Percentiles rank a stretch among this genome's conserved stretches.
Evolutionary conservation across 371 early-diverging fungal species (phyloP).

Genomic region (Apophysomyces variabilis): DNA sequence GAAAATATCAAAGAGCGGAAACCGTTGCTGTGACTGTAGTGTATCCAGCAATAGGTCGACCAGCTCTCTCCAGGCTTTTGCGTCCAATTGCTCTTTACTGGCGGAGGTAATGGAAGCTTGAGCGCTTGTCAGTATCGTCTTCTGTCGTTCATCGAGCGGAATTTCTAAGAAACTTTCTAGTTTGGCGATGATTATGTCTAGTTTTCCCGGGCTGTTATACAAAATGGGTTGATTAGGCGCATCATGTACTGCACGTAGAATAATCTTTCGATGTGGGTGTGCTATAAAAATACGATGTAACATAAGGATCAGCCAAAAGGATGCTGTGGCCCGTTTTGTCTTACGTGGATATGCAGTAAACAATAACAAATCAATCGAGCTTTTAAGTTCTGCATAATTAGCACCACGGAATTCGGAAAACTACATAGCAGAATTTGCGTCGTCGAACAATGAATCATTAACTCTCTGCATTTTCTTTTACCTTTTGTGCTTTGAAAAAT

Average conservation of each 20-base stretch:
- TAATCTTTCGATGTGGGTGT: conserved; percentile 65
- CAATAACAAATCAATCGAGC: conserved; percentile 62
- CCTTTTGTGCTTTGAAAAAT: conserved; percentile 62
- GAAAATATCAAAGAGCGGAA: conserved; percentile 72
- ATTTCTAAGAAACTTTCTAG: conserved; percentile 46
- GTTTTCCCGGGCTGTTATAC: conserved; percentile 53
- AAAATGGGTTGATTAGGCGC: conserved; percentile 58
- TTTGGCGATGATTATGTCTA: conserved; percentile 66
- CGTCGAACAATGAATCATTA: neutral
- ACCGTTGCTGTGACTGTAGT: conserved; percentile 56
- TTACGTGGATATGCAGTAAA: conserved; percentile 75
- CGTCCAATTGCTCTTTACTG: conserved; percentile 10
- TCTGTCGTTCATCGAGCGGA: conserved; percentile 31
- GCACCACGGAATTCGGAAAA: conserved; percentile 71
- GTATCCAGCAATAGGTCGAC: conserved; percentile 40
- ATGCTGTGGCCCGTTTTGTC: conserved; percentile 13
- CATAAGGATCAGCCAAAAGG: neutral
- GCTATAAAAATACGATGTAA: conserved; percentile 33
- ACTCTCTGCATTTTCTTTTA: neutral
- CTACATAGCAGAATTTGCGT: conserved; percentile 12
- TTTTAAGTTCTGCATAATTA: conserved; percentile 64
- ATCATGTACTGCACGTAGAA: conserved; percentile 38
- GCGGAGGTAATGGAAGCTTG: conserved; percentile 19
- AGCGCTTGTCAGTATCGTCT: conserved; percentile 27
- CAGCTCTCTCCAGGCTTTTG: conserved; percentile 38